Percentiles rank a stretch among this genome's conserved stretches.
phyloP scores from a whole-genome alignment of 768 basidiomycete species.

The Sutorius australiensis region DNA sequence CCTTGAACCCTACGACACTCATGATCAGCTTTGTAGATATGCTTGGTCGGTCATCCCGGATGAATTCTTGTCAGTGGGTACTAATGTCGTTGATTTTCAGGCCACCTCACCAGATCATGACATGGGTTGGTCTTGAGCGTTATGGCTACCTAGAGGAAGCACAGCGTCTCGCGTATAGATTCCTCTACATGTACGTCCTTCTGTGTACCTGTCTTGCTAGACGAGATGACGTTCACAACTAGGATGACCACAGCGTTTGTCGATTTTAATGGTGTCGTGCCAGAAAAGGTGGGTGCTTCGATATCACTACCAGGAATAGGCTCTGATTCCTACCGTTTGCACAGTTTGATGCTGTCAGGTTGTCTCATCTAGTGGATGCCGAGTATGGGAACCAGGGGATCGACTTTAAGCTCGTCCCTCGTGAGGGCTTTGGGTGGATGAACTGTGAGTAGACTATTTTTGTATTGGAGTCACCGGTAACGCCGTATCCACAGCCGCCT shows the following conservation, averaged over 20 bases:
- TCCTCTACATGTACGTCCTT: conserved; percentile 98
- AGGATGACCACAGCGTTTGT: conserved; percentile 95
- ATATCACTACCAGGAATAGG: neutral
- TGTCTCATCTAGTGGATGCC: conserved; percentile 94
- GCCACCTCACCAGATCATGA: conserved; percentile 99
- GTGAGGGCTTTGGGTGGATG: conserved; percentile 99
- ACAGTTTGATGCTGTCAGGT: conserved; percentile 92
- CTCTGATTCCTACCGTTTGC: conserved; percentile 1
- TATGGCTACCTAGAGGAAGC: conserved; percentile 95
- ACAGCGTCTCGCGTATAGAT: conserved; percentile 89
- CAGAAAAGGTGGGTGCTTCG: conserved; percentile 69
- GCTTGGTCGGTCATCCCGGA: conserved; percentile 48
- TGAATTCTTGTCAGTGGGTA: neutral
- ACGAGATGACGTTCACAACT: conserved; percentile 6
- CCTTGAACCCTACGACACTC: conserved; percentile 4
- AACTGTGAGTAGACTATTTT: conserved; percentile 54
- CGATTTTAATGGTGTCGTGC: conserved; percentile 96
- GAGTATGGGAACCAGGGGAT: conserved; percentile 96
- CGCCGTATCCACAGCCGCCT: conserved; percentile 59
- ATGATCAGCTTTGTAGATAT: conserved; percentile 42
- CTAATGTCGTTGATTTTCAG: conserved; percentile 32
- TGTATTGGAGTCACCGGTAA: neutral
- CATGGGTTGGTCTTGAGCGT: conserved; percentile 94
- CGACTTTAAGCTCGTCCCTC: conserved; percentile 96
- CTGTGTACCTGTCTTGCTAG: conserved; percentile 1